phyloP scores from a whole-genome alignment of 2,329 filamentous ascomycete genomes.

The Aureobasidium sp. region DNA sequence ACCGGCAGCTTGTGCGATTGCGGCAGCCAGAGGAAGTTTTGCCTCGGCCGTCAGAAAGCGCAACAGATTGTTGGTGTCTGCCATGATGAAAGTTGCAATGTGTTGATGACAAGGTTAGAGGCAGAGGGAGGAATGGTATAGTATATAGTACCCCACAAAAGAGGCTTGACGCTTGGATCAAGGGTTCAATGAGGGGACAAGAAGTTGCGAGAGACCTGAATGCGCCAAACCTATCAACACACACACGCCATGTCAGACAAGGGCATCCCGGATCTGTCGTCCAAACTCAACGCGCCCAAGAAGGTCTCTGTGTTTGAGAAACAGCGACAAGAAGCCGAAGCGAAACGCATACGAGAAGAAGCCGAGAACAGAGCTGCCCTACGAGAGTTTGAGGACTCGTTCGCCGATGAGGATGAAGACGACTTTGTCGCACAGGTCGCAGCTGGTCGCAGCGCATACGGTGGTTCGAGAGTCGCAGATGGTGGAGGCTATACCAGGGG shows the following conservation, averaged over 20 bases:
- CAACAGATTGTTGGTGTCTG: constrained; percentile 29
- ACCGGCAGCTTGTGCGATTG: constrained; percentile 47
- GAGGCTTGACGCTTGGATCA: constrained; percentile 18
- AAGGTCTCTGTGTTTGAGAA: constrained; percentile 85
- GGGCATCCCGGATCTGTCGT: background rate
- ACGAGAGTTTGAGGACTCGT: constrained; percentile 78
- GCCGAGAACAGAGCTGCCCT: constrained; percentile 82
- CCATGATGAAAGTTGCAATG: background rate
- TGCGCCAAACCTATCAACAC: background rate
- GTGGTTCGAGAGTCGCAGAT: constrained; percentile 13
- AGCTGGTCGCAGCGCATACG: constrained; percentile 22
- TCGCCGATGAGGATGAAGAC: constrained; percentile 45
- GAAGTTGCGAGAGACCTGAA: background rate
- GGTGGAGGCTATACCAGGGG: constrained; percentile 20
- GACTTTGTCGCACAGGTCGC: constrained; percentile 18
- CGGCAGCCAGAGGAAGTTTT: constrained; percentile 46
- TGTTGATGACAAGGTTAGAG: background rate
- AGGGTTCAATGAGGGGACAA: background rate
- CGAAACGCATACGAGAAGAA: constrained; percentile 73
- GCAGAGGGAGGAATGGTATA: background rate
- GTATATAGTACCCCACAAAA: background rate
- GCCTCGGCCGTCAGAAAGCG: constrained; percentile 51
- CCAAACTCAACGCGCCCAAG: constrained; percentile 62
- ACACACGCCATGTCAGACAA: constrained; percentile 6
- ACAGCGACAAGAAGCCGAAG: constrained; percentile 81